Base-by-base conservation (phyloP, 495 filamentous ascomycete species). In the Aspergillus cavernicola region DNA sequence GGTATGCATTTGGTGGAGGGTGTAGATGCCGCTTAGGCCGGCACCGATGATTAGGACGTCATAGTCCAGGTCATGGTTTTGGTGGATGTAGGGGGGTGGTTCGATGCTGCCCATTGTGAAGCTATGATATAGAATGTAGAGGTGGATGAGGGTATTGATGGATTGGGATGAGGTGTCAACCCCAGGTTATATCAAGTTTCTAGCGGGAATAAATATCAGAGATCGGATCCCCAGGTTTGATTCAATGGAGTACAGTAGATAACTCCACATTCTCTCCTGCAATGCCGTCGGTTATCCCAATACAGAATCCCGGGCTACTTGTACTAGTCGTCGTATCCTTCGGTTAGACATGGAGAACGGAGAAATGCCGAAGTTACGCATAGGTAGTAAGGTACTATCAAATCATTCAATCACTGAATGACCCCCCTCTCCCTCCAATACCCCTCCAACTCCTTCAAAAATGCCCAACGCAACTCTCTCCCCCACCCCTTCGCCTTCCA, bases 31-130 rank as follows among this genome's bases (percentile, higher is more conserved):
- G 23, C 67, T 69, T 35, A 81, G 70, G 0, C 78, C 78, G 3
- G 72, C 77, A 7, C 78, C 78, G 20, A 81, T 66, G 46, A 80
- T 75, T 4, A 81, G 54, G 19, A 74, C 76, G 57, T 79, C 75
- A 18, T 65, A 67, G 53, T 57, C 31, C 11, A 40, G 38, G 38
- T 40, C 7, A 18, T 8, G 18, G 20, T 40, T 40, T 40, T 40
- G 18, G 38, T 40, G 38, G 16, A 9, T 22, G 31, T 50, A 40
- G 16, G 39, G 32, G 3, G 45, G 52, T 15, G 20, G 10, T 41
- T 53, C 51, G 45, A 50, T 44, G 22, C 45, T 51, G 29, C 56
- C 51, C 56, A 59, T 59, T 13, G 33, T 50, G 24, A 12, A 4
- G 36, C 3, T 29, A 9, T 9, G 4, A 9, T 32, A 15, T 16